Evolutionary conservation across 164 flowering plant species (phyloP).

Genomic region (Buxus sempervirens): DNA sequence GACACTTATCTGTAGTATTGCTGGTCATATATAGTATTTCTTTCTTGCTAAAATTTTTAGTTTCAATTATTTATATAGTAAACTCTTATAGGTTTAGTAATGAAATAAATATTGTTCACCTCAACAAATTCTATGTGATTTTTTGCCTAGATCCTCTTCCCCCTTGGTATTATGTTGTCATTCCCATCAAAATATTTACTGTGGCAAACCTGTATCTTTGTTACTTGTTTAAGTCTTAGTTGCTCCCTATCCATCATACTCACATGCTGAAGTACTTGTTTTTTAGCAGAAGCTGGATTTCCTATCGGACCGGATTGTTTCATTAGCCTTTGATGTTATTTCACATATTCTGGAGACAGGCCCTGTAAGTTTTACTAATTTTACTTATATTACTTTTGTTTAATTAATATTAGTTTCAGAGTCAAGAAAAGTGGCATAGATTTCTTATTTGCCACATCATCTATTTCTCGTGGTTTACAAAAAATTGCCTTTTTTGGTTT

Average conservation of each 20-base stretch:
- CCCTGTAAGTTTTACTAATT: slow-evolving; percentile 51
- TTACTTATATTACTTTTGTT: too few species aligned
- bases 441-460: not conserved
- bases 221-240: not conserved
- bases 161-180: too few species aligned
- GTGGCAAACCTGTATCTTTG: not conserved
- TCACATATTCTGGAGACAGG: slow-evolving; percentile 76
- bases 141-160: too few species aligned
- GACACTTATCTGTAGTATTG: too few species aligned
- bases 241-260: not conserved
- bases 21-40: too few species aligned
- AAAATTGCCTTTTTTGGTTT: not conserved
- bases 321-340: slow-evolving; percentile 70
- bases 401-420: slow-evolving; percentile 3
- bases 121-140: too few species aligned
- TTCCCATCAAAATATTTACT: too few species aligned
- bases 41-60: too few species aligned
- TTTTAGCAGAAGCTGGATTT: slow-evolving; percentile 60
- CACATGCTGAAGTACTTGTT: not conserved
- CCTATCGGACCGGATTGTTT: slow-evolving; percentile 57
- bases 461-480: not conserved
- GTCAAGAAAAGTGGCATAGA: not conserved
- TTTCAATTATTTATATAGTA: too few species aligned
- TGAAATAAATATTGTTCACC: too few species aligned
- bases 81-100: too few species aligned